phyloP scores from a whole-genome alignment of 192 early-diverging fungal species.

The Chytriomyces sp. region DNA sequence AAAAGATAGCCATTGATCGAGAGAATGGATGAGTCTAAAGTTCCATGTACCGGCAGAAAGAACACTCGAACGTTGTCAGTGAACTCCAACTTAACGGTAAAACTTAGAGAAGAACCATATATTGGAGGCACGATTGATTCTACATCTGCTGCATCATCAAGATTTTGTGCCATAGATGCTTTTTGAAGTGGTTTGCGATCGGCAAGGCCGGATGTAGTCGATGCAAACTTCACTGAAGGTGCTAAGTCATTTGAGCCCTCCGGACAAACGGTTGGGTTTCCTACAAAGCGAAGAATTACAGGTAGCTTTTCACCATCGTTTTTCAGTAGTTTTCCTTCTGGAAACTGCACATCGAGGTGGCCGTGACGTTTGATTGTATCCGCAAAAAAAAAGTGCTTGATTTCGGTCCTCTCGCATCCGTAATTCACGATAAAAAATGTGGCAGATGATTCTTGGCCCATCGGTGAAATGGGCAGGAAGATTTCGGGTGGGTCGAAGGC shows the following conservation, averaged over 20 bases:
- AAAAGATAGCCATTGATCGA: conserved; percentile 40
- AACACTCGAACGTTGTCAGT: conserved; percentile 36
- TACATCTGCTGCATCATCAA: background rate
- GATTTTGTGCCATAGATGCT: background rate
- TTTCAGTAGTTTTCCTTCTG: conserved; percentile 55
- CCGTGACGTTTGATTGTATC: conserved; percentile 29
- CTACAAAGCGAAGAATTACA: conserved; percentile 39
- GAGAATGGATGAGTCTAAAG: conserved; percentile 37
- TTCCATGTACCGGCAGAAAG: conserved; percentile 53
- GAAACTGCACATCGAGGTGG: conserved; percentile 46
- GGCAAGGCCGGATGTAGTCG: no score
- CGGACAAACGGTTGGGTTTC: background rate
- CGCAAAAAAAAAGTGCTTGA: conserved; percentile 33
- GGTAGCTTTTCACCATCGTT: conserved; percentile 52
- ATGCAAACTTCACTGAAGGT: no score
- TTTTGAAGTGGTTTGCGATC: no score
- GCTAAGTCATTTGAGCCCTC: background rate
- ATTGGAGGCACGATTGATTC: background rate
- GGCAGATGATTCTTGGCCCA: conserved; percentile 31
- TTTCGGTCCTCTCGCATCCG: conserved; percentile 56
- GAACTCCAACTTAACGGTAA: conserved; percentile 48
- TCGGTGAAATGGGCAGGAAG: conserved; percentile 47
- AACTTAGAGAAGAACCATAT: conserved; percentile 42
- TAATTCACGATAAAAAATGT: conserved; percentile 54
- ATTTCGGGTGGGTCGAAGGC: conserved; percentile 56